These are phyloP conservation scores for Boletus insuetus DNA, from an alignment of 768 basidiomycete genomes.

Conservation along the genomic window DNA sequence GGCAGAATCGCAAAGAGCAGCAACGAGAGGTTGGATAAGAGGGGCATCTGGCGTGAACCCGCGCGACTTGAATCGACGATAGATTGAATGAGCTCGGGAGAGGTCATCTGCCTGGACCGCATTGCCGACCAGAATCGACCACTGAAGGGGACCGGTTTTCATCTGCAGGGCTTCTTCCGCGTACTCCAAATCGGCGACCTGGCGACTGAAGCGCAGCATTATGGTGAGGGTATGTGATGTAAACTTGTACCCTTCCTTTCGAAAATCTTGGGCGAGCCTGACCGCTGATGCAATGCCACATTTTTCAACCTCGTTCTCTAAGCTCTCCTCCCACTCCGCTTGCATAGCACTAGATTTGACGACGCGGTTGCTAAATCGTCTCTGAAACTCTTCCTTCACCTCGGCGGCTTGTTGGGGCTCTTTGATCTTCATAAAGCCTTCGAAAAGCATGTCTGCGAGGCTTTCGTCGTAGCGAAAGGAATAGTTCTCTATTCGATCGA, in stretches of 20 bases:
- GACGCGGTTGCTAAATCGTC: constrained; percentile 30
- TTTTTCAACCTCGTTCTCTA: constrained; percentile 32
- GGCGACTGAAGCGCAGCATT: constrained; percentile 42
- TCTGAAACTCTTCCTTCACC: constrained; percentile 38
- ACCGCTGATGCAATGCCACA: constrained; percentile 36
- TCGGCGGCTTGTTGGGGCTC: constrained; percentile 35
- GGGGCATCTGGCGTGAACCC: constrained; percentile 48
- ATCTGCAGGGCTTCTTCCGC: constrained; percentile 42
- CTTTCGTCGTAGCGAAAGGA: constrained; percentile 44
- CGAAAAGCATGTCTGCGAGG: constrained; percentile 40
- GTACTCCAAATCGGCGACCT: constrained; percentile 40
- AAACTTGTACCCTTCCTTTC: constrained; percentile 33
- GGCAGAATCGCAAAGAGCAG: constrained; percentile 42
- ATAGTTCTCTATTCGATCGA: constrained; percentile 46
- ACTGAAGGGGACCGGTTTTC: constrained; percentile 43
- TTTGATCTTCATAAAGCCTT: constrained; percentile 43
- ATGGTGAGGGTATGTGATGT: constrained; percentile 35
- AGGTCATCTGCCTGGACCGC: constrained; percentile 39
- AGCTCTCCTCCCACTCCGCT: constrained; percentile 29
- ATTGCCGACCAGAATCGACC: constrained; percentile 56
- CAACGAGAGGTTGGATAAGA: constrained; percentile 56
- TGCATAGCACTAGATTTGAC: constrained; percentile 26
- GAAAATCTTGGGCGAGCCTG: constrained; percentile 33
- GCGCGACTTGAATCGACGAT: constrained; percentile 41
- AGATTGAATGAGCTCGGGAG: constrained; percentile 46